Evolutionary conservation across 805 yeast genomes (phyloP), one percentile per base, ranked within the genome.

Genomic region (Saccharomycopsis lassenensis): DNA sequence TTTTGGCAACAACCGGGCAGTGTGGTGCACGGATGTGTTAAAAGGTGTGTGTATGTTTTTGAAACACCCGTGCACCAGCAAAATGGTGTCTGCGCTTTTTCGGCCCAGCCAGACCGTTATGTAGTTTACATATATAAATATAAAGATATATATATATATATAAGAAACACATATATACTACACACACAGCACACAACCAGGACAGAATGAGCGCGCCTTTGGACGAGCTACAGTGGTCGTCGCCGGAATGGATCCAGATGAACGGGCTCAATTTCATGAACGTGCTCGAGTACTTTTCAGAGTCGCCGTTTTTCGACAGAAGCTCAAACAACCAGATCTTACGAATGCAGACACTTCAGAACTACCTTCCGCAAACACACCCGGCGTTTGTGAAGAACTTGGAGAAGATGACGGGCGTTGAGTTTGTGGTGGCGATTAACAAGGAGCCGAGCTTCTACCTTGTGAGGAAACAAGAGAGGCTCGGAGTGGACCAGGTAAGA

Each of bases 181-280:
- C n/a, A n/a, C n/a, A n/a, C n/a, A n/a, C n/a, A n/a, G n/a, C n/a
- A n/a, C n/a, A n/a, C n/a, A n/a, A n/a, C n/a, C n/a, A n/a, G n/a
- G n/a, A n/a, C n/a, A n/a, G n/a, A n/a, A n/a, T n/a, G n/a, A n/a
- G n/a, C n/a, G n/a, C n/a, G n/a, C 63, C 65, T 21, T 62, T 87
- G 19, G 96, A 87, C 52, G 96, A 89, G 50, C 67, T 91, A 28
- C 97, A 87, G 55, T 91, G 98, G 98, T 74, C 87, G 46, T 79
- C 91, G 3, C 97, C 98, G 1, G 98, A 91, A 56, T 91, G 95
- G 93, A 85, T 91, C 45, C 94, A 86, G 53, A 71, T 77, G 36
- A 77, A 76, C 54, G 96, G 95, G 0, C 69, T 91, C 17, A 68
- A 86, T 30, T 81, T 94, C 0, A 94, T 77, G 36, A 91, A 87